phyloP scores from a whole-genome alignment of 805 yeast genomes.

The Spathaspora passalidarum region DNA sequence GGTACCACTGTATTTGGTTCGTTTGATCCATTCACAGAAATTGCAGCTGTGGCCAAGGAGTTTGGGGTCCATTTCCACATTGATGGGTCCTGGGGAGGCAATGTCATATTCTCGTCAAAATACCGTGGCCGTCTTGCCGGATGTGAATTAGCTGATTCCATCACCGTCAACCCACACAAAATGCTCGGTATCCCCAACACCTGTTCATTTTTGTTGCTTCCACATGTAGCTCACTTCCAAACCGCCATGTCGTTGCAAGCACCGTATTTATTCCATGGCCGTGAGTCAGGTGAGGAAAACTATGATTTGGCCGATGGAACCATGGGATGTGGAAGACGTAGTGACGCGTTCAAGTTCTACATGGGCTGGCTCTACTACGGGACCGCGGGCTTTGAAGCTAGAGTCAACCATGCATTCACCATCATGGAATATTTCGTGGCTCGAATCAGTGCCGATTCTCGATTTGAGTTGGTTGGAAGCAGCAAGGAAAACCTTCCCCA shows the following conservation, averaged over 20 bases:
- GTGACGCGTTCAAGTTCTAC: constrained; percentile 77
- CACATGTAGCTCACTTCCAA: constrained; percentile 63
- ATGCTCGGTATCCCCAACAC: constrained; percentile 85
- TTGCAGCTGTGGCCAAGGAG: constrained; percentile 51
- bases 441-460: constrained; percentile 31
- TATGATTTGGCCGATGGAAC: constrained; percentile 86
- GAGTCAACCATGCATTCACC: constrained; percentile 72
- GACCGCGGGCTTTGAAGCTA: constrained; percentile 53
- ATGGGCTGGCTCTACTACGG: constrained; percentile 84
- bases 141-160: constrained; percentile 63
- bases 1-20: constrained; percentile 90
- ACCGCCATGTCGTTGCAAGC: constrained; percentile 74
- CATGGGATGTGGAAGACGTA: constrained; percentile 87
- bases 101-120: constrained; percentile 60
- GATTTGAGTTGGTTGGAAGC: constrained; percentile 50
- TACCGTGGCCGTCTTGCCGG: constrained; percentile 54
- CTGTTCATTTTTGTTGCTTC: constrained; percentile 69
- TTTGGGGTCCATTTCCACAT: constrained; percentile 74
- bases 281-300: constrained; percentile 50
- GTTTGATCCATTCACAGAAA: constrained; percentile 62
- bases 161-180: constrained; percentile 83
- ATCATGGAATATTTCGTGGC: constrained; percentile 61
- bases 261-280: constrained; percentile 73
- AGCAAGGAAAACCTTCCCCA: constrained; percentile 50
- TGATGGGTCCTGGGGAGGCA: constrained; percentile 93